Base-by-base conservation (phyloP, 75 land plant species). In the Pinus tabuliformis region DNA sequence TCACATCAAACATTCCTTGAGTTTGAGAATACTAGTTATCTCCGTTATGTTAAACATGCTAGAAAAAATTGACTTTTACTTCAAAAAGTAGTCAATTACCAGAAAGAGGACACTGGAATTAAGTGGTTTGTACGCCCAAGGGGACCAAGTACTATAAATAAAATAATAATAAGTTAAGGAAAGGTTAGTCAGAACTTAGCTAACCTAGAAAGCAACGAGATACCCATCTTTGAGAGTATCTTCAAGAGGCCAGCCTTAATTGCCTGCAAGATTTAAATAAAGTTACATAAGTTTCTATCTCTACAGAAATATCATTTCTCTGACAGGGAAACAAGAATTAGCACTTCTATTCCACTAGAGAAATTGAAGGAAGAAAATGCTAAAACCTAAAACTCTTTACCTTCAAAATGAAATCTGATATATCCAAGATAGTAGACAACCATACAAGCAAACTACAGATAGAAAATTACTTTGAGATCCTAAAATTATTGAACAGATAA, bases 181-280 rank as follows among this genome's bases (percentile, higher is more conserved):
- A 39, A 37, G 22, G 56, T 6, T 74, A n/a, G 24, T 8, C 21
- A 9, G 0, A 24, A 54, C 24, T 28, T 4, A 58, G 62, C 65
- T 17, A 73, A 97, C 99, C 98, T 95, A 3, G 99, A 92, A 39
- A 97, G 90, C 78, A 95, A 80, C 24, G 96, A 97, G 42, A 97
- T 97, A 37, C 99, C 99, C 99, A 97, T 97, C 76, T 97, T 97
- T 63, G 99, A 95, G 59, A 97, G 88, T 74, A 97, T 92, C 73
- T 97, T 97, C 58, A 92, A 79, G 58, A 97, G 89, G 68, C 99
- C 99, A 83, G 93, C 81, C 82, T 87, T 91, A 4, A 95, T 87
- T 24, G 99, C 92, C 97, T 96, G 90, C 60, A 82, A 80, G 6
- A 52, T 9, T 37, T 68, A 39, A 16, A 68, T 20, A 68, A 68